Percentiles rank a stretch among this genome's conserved stretches.
Conservation (phyloP, 2,329 filamentous ascomycete genomes). For the Mycosphaerella arachidis region DNA sequence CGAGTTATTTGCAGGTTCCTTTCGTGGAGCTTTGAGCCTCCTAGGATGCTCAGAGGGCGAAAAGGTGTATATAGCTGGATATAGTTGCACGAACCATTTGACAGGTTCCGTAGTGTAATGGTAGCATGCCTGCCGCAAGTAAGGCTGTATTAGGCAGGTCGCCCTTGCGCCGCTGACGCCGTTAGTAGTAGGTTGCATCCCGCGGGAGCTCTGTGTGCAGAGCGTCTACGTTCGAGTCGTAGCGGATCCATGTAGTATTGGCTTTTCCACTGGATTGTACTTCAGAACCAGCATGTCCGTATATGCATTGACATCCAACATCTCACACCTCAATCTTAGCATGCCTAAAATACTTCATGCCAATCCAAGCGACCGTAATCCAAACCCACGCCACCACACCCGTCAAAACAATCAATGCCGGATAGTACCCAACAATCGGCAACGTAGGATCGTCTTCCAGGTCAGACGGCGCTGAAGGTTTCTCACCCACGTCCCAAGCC, state of each 20-base stretch:
- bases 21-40: background rate
- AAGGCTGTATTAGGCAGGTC: background rate
- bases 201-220: background rate
- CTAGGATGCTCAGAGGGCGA: background rate
- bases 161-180: no score
- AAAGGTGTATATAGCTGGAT: no score
- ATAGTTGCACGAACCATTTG: no score
- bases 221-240: background rate
- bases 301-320: background rate
- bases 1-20: background rate
- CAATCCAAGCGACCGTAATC: conserved; percentile 95
- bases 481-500: conserved; percentile 98
- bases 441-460: conserved; percentile 91
- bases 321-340: conserved; percentile 69
- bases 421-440: conserved; percentile 96
- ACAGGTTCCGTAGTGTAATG: background rate
- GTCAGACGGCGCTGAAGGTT: conserved; percentile 90
- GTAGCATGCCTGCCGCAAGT: background rate
- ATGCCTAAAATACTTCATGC: conserved; percentile 99
- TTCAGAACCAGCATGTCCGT: background rate
- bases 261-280: background rate
- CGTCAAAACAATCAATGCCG: conserved; percentile 85
- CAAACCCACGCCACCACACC: conserved; percentile 98
- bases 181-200: no score
- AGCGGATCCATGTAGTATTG: background rate